Conservation (phyloP, 1,284 basidiomycete species). For the Sanghuangporus weigelae region DNA sequence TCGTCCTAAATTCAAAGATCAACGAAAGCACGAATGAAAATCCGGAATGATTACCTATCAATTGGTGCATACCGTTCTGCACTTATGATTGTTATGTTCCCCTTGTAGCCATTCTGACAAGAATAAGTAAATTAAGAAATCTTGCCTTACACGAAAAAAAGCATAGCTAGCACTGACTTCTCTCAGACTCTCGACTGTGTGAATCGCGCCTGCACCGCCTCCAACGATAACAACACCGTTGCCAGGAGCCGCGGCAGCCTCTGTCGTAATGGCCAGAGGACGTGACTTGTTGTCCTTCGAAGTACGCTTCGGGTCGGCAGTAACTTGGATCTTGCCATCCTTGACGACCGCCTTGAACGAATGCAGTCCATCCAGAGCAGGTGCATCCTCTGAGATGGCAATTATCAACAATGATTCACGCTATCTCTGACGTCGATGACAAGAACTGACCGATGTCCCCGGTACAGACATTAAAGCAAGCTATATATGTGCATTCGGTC, state of each 20-base stretch:
- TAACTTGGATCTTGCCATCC: conserved; percentile 79
- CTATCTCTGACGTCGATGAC: background rate
- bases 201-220: conserved; percentile 79
- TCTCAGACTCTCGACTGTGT: conserved; percentile 79
- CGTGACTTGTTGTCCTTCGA: conserved; percentile 65
- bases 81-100: conserved; percentile 74
- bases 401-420: background rate
- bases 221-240: conserved; percentile 82
- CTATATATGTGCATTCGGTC: conserved; percentile 32
- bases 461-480: conserved; percentile 84
- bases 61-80: conserved; percentile 82
- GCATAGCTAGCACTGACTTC: conserved; percentile 45
- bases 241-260: conserved; percentile 30
- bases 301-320: conserved; percentile 66
- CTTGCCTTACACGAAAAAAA: background rate
- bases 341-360: conserved; percentile 70
- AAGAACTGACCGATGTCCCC: conserved; percentile 60
- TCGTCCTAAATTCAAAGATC: conserved; percentile 51
- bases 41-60: conserved; percentile 53
- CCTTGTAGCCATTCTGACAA: conserved; percentile 68
- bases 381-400: conserved; percentile 69
- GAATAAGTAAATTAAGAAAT: conserved; percentile 1
- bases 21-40: background rate
- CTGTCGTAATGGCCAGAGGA: conserved; percentile 45
- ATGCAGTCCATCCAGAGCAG: conserved; percentile 82